These are phyloP conservation scores for Groenewaldozyma salmanticensis DNA, from an alignment of 805 yeast genomes.

Conservation along the genomic window DNA sequence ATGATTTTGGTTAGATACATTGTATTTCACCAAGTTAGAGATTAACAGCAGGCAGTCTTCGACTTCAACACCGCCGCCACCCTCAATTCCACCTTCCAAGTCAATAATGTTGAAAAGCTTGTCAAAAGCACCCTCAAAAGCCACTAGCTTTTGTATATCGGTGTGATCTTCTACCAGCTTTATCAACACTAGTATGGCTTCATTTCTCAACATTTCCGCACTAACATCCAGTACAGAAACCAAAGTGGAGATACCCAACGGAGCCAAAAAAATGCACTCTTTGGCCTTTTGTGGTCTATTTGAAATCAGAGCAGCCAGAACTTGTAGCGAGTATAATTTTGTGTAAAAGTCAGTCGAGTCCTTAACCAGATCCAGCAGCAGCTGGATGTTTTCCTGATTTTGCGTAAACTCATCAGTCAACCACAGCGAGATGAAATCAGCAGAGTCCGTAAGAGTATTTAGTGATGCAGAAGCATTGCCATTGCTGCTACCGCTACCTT, in stretches of 20 bases:
- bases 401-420: conserved; percentile 86
- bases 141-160: conserved; percentile 85
- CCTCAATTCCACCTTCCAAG: conserved; percentile 83
- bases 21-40: conserved; percentile 63
- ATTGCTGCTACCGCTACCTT: background rate
- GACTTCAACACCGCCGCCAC: conserved; percentile 60
- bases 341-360: conserved; percentile 60
- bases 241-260: conserved; percentile 69
- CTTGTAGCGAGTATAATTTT: conserved; percentile 70
- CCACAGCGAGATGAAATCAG: conserved; percentile 88
- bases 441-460: conserved; percentile 40
- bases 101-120: conserved; percentile 66
- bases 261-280: conserved; percentile 60
- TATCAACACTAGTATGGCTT: conserved; percentile 74
- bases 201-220: conserved; percentile 79
- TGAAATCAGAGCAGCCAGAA: conserved; percentile 72
- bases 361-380: conserved; percentile 41
- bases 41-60: conserved; percentile 79
- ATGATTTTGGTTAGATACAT: conserved; percentile 80
- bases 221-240: conserved; percentile 52
- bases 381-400: conserved; percentile 35
- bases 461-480: background rate
- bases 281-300: conserved; percentile 67
- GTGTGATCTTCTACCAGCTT: conserved; percentile 71
- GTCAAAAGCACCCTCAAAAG: conserved; percentile 89